Evolutionary conservation across 2,329 filamentous ascomycete species (phyloP).

Genomic region (Hymenoscyphus fructigenus): DNA sequence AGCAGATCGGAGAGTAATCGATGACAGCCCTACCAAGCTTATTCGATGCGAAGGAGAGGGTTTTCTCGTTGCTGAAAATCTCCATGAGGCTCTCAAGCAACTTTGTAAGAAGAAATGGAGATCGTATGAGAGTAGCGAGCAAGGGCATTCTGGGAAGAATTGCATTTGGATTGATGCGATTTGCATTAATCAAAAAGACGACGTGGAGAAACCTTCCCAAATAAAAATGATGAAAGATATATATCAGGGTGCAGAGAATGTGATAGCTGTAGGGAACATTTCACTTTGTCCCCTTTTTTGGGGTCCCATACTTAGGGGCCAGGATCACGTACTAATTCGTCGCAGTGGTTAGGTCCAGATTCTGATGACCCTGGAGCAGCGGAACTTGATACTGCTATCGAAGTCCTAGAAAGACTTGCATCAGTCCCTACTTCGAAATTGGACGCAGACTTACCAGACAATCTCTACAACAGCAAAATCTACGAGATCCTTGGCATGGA

Average conservation of each 20-base stretch:
- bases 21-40: neutral
- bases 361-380: conserved; percentile 5
- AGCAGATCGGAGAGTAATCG: neutral
- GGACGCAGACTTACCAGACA: neutral
- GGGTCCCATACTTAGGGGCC: too few relatives aligned
- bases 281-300: too few relatives aligned
- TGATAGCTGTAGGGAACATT: neutral
- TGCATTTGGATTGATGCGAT: conserved; percentile 21
- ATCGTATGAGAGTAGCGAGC: neutral
- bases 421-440: neutral
- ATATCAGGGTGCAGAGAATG: conserved; percentile 14
- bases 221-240: conserved; percentile 18
- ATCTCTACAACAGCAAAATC: conserved; percentile 9
- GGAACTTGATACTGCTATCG: neutral
- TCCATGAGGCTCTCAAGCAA: conserved; percentile 3
- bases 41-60: neutral
- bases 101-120: neutral
- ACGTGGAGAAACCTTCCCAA: conserved; percentile 13
- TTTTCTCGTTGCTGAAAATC: conserved; percentile 1
- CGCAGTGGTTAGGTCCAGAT: neutral
- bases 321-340: too few relatives aligned
- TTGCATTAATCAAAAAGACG: conserved; percentile 21
- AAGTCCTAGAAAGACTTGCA: conserved; percentile 2
- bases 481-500: conserved; percentile 14
- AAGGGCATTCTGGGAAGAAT: neutral